phyloP scores from a whole-genome alignment of 2,329 filamentous ascomycete genomes.

The Ophiostoma piceae region DNA sequence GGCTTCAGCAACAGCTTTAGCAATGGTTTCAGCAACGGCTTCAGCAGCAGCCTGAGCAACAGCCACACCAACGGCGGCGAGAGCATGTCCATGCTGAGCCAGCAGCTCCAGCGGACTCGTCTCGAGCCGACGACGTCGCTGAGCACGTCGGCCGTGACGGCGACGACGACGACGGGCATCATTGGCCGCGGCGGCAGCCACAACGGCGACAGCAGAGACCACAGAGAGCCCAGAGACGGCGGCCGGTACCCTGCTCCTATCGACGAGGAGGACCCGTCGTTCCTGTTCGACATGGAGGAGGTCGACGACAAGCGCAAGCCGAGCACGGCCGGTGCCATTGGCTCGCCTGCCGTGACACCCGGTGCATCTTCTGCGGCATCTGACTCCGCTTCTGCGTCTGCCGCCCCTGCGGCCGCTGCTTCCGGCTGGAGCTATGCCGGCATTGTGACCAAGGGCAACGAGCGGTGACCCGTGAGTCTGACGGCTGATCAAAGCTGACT shows the following conservation, averaged over 20 bases:
- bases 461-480: neutral
- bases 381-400: slow-evolving; percentile 10
- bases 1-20: slow-evolving; percentile 33
- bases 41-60: neutral
- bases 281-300: slow-evolving; percentile 63
- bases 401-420: neutral
- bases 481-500: too few relatives aligned
- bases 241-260: slow-evolving; percentile 60
- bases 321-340: slow-evolving; percentile 22
- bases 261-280: slow-evolving; percentile 59
- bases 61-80: slow-evolving; percentile 32
- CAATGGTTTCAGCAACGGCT: neutral
- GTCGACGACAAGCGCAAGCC: slow-evolving; percentile 42
- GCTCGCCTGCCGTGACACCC: slow-evolving; percentile 18
- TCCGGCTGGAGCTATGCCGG: slow-evolving; percentile 33
- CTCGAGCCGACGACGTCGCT: slow-evolving; percentile 37
- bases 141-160: slow-evolving; percentile 32
- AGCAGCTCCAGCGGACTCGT: slow-evolving; percentile 57
- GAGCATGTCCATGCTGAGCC: slow-evolving; percentile 54
- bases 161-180: slow-evolving; percentile 32
- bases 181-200: slow-evolving; percentile 30
- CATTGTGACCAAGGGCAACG: slow-evolving; percentile 27
- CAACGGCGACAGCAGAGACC: slow-evolving; percentile 32
- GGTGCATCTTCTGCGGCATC: slow-evolving; percentile 29
- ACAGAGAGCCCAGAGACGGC: slow-evolving; percentile 39